Conservation (phyloP, 202 grass and related monocot species). For the Schoenoplectus triqueter region DNA sequence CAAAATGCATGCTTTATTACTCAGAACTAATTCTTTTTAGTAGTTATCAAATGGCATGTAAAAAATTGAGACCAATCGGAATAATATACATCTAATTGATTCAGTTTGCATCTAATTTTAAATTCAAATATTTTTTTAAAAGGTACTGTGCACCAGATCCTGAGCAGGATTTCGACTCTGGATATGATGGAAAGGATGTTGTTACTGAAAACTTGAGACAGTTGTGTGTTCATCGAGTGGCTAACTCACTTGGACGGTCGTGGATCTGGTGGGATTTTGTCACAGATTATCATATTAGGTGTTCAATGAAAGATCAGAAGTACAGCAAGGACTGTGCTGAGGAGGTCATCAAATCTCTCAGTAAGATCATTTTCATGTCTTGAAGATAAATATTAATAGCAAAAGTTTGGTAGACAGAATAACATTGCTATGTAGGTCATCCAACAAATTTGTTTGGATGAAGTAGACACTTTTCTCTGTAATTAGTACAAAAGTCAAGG, state of each 20-base stretch:
- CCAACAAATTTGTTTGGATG: background rate
- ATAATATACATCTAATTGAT: background rate
- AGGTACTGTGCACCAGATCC: constrained; percentile 91
- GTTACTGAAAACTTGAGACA: constrained; percentile 85
- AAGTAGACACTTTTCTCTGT: background rate
- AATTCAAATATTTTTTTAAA: background rate
- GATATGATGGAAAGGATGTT: constrained; percentile 72
- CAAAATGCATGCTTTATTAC: background rate
- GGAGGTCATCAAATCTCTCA: constrained; percentile 56
- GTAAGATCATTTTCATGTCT: constrained; percentile 41
- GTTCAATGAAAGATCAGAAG: constrained; percentile 76
- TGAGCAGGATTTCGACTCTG: constrained; percentile 58
- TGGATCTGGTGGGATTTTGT: constrained; percentile 98
- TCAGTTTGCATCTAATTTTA: background rate
- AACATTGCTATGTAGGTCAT: background rate
- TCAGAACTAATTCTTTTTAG: background rate
- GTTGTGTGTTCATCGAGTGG: constrained; percentile 87
- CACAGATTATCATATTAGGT: constrained; percentile 73
- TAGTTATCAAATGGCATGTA: background rate
- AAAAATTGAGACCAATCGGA: background rate
- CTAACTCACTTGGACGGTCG: constrained; percentile 44
- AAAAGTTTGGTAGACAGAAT: no score
- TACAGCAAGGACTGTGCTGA: constrained; percentile 59
- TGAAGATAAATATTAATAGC: background rate
- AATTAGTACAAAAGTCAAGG: background rate